These are phyloP conservation scores for Mortierella hygrophila DNA, from an alignment of 192 early-diverging fungal species.

Conservation along the genomic window DNA sequence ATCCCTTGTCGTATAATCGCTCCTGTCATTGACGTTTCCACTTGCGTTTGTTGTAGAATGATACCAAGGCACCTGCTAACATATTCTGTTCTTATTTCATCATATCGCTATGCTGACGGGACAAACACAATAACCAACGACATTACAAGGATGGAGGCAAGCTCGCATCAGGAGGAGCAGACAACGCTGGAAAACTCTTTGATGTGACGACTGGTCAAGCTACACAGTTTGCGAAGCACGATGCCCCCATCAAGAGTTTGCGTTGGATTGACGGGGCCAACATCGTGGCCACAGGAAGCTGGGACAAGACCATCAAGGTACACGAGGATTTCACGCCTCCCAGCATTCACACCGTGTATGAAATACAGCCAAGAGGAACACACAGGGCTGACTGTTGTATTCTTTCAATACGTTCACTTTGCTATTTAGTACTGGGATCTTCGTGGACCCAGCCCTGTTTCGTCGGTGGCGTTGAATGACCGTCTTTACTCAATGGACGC, in stretches of 20 bases:
- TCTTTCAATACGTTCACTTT: background rate
- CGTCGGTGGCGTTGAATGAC: slow-evolving; percentile 82
- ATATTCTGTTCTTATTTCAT: background rate
- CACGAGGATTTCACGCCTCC: background rate
- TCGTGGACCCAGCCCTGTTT: slow-evolving; percentile 80
- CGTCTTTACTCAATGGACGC: slow-evolving; percentile 94
- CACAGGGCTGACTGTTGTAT: background rate
- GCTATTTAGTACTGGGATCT: slow-evolving; percentile 92
- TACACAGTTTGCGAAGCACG: slow-evolving; percentile 90
- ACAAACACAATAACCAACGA: background rate
- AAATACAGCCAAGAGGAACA: too few species aligned
- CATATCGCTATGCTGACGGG: background rate
- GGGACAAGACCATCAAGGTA: slow-evolving; percentile 93
- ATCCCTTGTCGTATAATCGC: background rate
- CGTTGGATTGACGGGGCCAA: slow-evolving; percentile 80
- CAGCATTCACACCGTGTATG: background rate
- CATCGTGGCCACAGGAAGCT: slow-evolving; percentile 90
- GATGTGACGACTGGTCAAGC: slow-evolving; percentile 87
- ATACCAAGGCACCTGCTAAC: background rate
- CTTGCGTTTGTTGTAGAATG: background rate
- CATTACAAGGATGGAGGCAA: slow-evolving; percentile 87
- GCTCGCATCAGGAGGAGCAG: slow-evolving; percentile 90
- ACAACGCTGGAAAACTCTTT: slow-evolving; percentile 89
- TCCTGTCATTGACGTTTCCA: background rate
- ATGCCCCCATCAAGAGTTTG: slow-evolving; percentile 87